Evolutionary conservation across 1,139 yeast species (phyloP).

Genomic region (Geotrichum candidum): DNA sequence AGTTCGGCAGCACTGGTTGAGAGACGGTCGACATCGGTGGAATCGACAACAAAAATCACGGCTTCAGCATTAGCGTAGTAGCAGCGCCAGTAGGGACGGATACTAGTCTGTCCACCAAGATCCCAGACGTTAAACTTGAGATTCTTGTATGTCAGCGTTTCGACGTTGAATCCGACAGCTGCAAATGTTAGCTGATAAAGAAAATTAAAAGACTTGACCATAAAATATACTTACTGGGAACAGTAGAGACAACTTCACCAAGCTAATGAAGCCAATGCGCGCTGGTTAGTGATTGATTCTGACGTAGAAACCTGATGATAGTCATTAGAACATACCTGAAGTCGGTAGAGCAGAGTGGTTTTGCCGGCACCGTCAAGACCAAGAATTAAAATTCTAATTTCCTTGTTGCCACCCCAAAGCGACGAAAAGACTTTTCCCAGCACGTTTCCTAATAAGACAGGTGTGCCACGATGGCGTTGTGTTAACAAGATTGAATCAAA

Average conservation of each 20-base stretch:
- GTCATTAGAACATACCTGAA: constrained; percentile 45
- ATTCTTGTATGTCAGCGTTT: constrained; percentile 83
- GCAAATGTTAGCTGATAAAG: constrained; percentile 10
- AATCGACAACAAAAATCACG: constrained; percentile 91
- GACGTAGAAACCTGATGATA: not conserved
- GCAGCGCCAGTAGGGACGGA: constrained; percentile 97
- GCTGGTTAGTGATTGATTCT: not conserved
- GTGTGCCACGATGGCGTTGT: not conserved
- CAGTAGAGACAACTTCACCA: constrained; percentile 91
- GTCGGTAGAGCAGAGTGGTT: constrained; percentile 85
- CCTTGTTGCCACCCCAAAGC: constrained; percentile 87
- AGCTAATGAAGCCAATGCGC: constrained; percentile 32
- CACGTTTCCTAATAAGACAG: constrained; percentile 13
- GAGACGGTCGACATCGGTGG: constrained; percentile 91
- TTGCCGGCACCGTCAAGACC: constrained; percentile 98
- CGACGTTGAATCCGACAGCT: constrained; percentile 94
- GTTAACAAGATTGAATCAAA: not conserved
- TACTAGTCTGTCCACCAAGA: constrained; percentile 94
- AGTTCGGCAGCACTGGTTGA: constrained; percentile 82
- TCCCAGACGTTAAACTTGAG: constrained; percentile 87
- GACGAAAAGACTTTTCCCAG: constrained; percentile 78
- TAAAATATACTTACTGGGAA: constrained; percentile 48
- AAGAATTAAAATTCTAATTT: constrained; percentile 81
- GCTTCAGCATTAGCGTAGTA: constrained; percentile 96
- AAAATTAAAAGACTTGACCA: not conserved